Evolutionary conservation across 805 yeast species (phyloP).

Genomic region (Lipomyces orientalis): DNA sequence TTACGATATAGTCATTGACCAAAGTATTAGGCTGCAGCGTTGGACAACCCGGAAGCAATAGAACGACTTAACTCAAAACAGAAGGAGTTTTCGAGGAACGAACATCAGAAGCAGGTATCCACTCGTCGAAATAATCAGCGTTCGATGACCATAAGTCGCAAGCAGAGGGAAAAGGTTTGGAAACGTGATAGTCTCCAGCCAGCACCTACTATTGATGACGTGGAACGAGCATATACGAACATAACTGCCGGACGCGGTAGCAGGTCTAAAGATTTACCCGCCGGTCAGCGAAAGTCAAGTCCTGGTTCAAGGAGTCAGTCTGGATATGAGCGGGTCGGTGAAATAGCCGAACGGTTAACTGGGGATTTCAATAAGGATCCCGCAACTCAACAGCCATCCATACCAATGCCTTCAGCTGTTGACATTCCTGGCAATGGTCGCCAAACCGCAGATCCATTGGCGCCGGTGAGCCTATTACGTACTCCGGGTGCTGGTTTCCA

Average conservation of each 20-base stretch:
- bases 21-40: conserved; percentile 8
- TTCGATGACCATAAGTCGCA: conserved; percentile 9
- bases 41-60: conserved; percentile 12
- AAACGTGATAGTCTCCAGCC: background rate
- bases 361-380: background rate
- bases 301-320: too few species aligned
- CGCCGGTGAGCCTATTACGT: too few species aligned
- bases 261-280: too few species aligned
- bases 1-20: background rate
- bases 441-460: too few species aligned
- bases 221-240: background rate
- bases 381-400: too few species aligned
- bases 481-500: too few species aligned
- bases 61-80: conserved; percentile 10
- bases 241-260: background rate
- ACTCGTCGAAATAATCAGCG: conserved; percentile 12
- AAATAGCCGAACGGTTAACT: background rate
- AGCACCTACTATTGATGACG: background rate
- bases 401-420: too few species aligned
- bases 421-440: too few species aligned
- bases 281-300: too few species aligned
- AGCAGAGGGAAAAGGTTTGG: background rate
- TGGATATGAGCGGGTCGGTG: background rate
- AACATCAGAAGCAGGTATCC: conserved; percentile 6
- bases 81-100: conserved; percentile 5